Evolutionary conservation across 2,329 filamentous ascomycete genomes (phyloP), one percentile per base, ranked within the genome.

Genomic region (Pseudohalonectria lignicola): DNA sequence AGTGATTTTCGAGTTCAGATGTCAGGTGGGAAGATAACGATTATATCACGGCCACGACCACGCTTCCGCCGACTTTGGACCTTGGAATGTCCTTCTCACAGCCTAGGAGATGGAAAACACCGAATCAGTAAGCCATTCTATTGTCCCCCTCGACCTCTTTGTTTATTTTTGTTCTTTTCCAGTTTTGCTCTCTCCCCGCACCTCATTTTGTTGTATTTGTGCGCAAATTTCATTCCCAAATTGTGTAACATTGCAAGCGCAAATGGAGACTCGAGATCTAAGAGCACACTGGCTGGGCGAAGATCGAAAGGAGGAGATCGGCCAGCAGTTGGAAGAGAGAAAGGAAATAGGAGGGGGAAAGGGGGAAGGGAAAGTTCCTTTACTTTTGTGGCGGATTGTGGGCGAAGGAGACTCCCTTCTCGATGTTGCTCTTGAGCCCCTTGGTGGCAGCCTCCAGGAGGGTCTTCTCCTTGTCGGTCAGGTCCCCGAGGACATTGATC

Each of bases 351-450:
- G n/a, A n/a, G n/a, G n/a, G n/a, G n/a, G n/a, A n/a, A n/a, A n/a
- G n/a, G n/a, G n/a, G n/a, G n/a, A n/a, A n/a, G n/a, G n/a, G n/a
- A n/a, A n/a, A n/a, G n/a, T n/a, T 48, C 54, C 53, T 35, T 85
- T 78, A 88, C 84, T 88, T 88, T 77, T 86, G 78, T 58, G 86
- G 82, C 60, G 85, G 78, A 74, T 82, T 88, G 70, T 84, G 74
- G 63, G 81, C 81, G 60, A 96, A 98, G 59, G 80, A 77, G 57
- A 95, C 71, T 59, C 92, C 92, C 79, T 96, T 95, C 56, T 76
- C 67, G 60, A 98, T 94, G 71, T 96, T 96, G 67, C 77, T 81
- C 72, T 87, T 83, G 46, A 96, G 77, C 49, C 82, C 90, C 51
- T 76, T 69, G 59, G 84, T 73, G 60, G 74, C 77, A 55, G 76